Evolutionary conservation across 208 protist genomes (phyloP), one percentile per base, ranked within the genome.

Genomic region (Strigomonas galati): DNA sequence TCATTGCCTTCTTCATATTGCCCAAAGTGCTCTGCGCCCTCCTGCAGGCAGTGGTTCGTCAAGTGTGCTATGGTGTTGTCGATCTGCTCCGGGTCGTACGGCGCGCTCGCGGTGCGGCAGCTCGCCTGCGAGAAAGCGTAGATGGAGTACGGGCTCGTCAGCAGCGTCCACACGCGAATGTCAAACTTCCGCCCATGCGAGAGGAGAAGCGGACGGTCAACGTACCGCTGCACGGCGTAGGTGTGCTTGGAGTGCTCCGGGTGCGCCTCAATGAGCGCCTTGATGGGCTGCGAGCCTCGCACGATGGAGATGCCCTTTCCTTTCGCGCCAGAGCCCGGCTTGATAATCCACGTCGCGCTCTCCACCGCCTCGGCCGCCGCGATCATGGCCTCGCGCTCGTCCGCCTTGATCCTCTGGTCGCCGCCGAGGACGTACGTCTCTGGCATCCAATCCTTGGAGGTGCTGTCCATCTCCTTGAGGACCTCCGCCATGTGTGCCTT

Each of bases 21-120:
- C 6, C 89, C 85, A 69, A 87, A 97, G 40, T 81, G 49, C 12
- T 49, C 74, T 0, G 74, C 62, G 23, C 52, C 52, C n/a, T 78
- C 72, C 58, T 95, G 89, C 24, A 97, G 70, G 62, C 90, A 96
- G 73, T 97, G 93, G 65, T 97, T 97, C 10, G 93, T 97, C 19
- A 97, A 66, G 74, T 97, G 93, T 0, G 74, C 71, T 14, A 76
- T 46, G 12, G 54, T 51, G 63, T 94, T 78, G 37, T 56, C 43
- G 35, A 84, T 72, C 53, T 90, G 66, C 12, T 68, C 62, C 49
- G 74, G 14, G 55, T 89, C 68, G 65, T 87, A 96, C 51, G 74
- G 53, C 48, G 56, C 74, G 48, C 84, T 89, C 17, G 85, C 78
- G 7, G 85, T 94, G 24, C 93, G 89, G 67, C 90, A 94, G 69